These are phyloP conservation scores for Sordariomycetes sp. DNA, from an alignment of 2,329 filamentous ascomycete genomes.

Conservation along the genomic window DNA sequence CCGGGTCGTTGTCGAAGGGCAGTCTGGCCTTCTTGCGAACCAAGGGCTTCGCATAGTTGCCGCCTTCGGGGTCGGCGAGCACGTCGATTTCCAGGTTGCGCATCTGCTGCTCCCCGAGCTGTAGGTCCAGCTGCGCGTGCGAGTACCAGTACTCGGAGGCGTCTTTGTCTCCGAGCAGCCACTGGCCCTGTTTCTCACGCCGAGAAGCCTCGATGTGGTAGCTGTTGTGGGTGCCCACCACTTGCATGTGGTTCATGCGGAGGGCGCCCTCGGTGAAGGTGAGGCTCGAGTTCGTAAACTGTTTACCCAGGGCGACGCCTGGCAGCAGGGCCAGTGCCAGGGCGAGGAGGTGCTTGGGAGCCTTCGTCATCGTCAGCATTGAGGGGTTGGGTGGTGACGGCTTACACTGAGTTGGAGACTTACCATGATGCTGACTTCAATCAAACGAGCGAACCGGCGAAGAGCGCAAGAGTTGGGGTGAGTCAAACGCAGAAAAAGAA, in stretches of 20 bases:
- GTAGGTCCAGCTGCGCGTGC: constrained; percentile 32
- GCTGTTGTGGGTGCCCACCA: constrained; percentile 41
- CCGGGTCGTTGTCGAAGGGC: constrained; percentile 22
- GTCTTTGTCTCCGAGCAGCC: constrained; percentile 22
- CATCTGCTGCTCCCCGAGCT: constrained; percentile 34
- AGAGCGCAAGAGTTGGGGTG: too few species aligned
- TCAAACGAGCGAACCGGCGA: too few species aligned
- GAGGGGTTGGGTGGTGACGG: too few species aligned
- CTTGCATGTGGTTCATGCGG: constrained; percentile 42
- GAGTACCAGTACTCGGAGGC: constrained; percentile 36
- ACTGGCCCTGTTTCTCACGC: constrained; percentile 27
- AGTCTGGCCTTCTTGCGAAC: constrained; percentile 1
- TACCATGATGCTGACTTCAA: too few species aligned
- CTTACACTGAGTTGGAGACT: too few species aligned
- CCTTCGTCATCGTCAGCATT: too few species aligned
- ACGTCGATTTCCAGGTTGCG: constrained; percentile 38
- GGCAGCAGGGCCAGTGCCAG: background rate
- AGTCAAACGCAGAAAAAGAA: too few species aligned
- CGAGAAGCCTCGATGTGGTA: constrained; percentile 36
- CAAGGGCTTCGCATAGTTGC: constrained; percentile 3
- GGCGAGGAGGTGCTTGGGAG: too few species aligned
- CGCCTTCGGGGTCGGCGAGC: constrained; percentile 30
- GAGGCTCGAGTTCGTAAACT: constrained; percentile 17
- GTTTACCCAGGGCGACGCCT: background rate
- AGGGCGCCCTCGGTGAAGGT: constrained; percentile 20